Base-by-base conservation (phyloP, 1,284 basidiomycete species). In the Naganishia sp. region DNA sequence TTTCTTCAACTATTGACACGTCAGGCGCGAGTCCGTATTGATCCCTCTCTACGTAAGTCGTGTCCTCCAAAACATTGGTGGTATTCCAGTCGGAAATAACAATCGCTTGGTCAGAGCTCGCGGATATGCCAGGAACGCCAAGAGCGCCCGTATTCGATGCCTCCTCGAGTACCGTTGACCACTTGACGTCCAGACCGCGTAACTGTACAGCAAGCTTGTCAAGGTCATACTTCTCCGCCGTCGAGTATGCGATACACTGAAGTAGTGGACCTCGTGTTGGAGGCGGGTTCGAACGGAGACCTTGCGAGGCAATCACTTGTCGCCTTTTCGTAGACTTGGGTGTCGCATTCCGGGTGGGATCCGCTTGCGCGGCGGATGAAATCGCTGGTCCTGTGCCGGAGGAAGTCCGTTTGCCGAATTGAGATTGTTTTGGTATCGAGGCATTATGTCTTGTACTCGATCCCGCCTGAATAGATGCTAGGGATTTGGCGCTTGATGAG, bases 231-330 rank as follows among this genome's bases (percentile, higher is more conserved):
- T 72, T 69, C 61, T 79, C 79, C 0, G 79, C 79, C 0, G 77
- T 78, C 2, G 79, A 78, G 69, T 80, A 78, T n/a, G 79, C 78
- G 43, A 80, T 76, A 65, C 78, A 79, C 54, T 77, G 75, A 35
- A 79, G 68, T 13, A 79, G 73, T 0, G 79, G 79, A n/a, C 79
- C 78, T 11, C 79, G 73, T 3, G 77, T 77, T 18, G 71, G 72
- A 0, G 77, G 74, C 0, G 75, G 72, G 23, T 73, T 75, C 63
- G 76, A 76, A 47, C 79, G 72, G 13, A 80, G 70, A 15, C 77
- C 77, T 64, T 75, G 74, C 11, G 78, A 79, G 10, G 76, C 77
- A 18, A 77, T 77, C 68, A 79, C 77, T n/a, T 79, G 71, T 39
- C 79, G 73, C 11, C 78, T 71, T 70, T 78, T 78, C 28, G 79